Base-by-base conservation (phyloP, 2,329 filamentous ascomycete species). In the Atkinsonella texensis region DNA sequence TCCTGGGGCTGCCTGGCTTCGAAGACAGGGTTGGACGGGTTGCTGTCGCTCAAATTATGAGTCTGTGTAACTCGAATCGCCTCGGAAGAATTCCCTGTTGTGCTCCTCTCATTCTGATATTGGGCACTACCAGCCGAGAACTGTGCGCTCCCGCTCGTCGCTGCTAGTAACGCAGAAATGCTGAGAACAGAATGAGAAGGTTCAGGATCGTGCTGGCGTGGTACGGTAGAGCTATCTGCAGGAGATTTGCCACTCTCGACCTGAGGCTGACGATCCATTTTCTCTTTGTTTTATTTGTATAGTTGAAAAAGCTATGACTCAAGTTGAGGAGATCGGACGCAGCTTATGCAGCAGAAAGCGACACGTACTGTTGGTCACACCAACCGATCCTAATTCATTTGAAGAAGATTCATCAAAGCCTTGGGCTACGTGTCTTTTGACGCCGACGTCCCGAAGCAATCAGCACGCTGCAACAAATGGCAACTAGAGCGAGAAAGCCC, bases 151-250 rank as follows among this genome's bases (percentile, higher is more conserved):
- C 28, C 28, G 43, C 35, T 41, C 28, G 35, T 49, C 33, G 33
- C 38, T 28, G 47, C 52, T 43, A 50, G 18, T 33, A 52, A 46
- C 42, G 50, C 47, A 33, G 43, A 32, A 20, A 50, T 49, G 31
- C 50, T 43, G 31, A 54, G 50, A n/a, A 44, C 35, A 6, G 52
- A 45, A 33, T 43, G 49, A 39, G 43, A 44, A 11, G 47, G 20
- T 39, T 52, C 43, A 31, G 41, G n/a, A 44, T 52, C 31, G 20
- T 40, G 35, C 35, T 10, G 41, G 18, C 31, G 40, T 38, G 33
- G 18, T 40, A 40, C 43, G 15, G 39, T 8, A 12, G 33, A 35
- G n/a, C 12, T 32, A 11, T 48, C 46, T 47, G 32, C 38, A 43
- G 39, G 38, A 35, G 43, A 20, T 41, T 15, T 23, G 35, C 50